Conservation (phyloP, 805 yeast genomes). For the Cyberlindnera mrakii region DNA sequence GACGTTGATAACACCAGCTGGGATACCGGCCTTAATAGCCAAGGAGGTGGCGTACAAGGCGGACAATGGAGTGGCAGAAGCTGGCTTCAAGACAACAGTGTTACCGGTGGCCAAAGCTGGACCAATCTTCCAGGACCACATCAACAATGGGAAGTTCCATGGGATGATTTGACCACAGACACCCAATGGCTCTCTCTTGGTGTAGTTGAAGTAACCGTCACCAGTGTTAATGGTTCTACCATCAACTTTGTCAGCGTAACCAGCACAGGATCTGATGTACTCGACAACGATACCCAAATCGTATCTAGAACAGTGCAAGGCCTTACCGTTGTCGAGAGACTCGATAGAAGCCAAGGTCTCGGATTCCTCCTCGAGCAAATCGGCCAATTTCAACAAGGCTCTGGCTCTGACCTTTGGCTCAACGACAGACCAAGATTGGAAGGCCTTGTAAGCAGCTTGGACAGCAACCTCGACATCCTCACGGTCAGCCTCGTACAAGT, state of each 20-base stretch:
- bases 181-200: slow-evolving; percentile 60
- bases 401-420: slow-evolving; percentile 40
- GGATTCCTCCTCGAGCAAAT: slow-evolving; percentile 40
- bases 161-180: slow-evolving; percentile 70
- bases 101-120: slow-evolving; percentile 67
- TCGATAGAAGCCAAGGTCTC: slow-evolving; percentile 46
- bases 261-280: slow-evolving; percentile 46
- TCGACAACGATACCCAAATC: slow-evolving; percentile 42
- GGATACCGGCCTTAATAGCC: slow-evolving; percentile 53
- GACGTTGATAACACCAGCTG: slow-evolving; percentile 59
- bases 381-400: slow-evolving; percentile 41
- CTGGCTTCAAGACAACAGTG: slow-evolving; percentile 56
- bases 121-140: slow-evolving; percentile 64
- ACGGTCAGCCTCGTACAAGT: slow-evolving; percentile 44
- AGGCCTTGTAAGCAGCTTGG: slow-evolving; percentile 65
- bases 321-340: slow-evolving; percentile 49
- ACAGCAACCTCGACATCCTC: slow-evolving; percentile 48
- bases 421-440: slow-evolving; percentile 42
- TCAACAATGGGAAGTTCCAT: slow-evolving; percentile 68
- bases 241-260: slow-evolving; percentile 46
- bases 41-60: slow-evolving; percentile 52
- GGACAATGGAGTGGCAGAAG: slow-evolving; percentile 61
- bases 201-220: slow-evolving; percentile 43
- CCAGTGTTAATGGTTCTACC: slow-evolving; percentile 47
- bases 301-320: slow-evolving; percentile 40